Conservation (phyloP, 2,329 filamentous ascomycete species). For the Paecilomyces niveus region DNA sequence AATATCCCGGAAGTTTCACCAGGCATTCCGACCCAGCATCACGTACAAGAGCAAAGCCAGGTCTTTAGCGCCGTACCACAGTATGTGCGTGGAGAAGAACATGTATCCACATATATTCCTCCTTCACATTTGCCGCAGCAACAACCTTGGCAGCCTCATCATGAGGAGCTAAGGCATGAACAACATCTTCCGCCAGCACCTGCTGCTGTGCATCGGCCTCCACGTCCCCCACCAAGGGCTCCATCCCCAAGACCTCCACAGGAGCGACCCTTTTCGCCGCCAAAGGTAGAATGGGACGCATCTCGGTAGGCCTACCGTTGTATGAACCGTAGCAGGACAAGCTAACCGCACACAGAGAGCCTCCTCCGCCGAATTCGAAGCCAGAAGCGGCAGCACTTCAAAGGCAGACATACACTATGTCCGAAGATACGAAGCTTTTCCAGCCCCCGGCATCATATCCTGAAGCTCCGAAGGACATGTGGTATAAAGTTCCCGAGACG, state of each 20-base stretch:
- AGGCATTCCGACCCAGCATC: background rate
- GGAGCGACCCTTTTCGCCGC: constrained; percentile 49
- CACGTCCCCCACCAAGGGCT: constrained; percentile 33
- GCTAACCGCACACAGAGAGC: constrained; percentile 44
- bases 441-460: constrained; percentile 70
- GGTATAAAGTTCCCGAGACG: constrained; percentile 65
- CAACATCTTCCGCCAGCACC: constrained; percentile 33
- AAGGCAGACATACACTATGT: constrained; percentile 74
- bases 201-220: constrained; percentile 36
- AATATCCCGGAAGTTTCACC: background rate
- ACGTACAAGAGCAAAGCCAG: constrained; percentile 3
- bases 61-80: constrained; percentile 34
- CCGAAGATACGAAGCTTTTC: constrained; percentile 65
- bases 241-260: constrained; percentile 13
- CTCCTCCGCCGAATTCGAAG: constrained; percentile 57
- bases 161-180: constrained; percentile 4
- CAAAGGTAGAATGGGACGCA: constrained; percentile 56
- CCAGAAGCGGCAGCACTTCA: constrained; percentile 86
- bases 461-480: constrained; percentile 80
- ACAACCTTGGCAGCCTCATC: background rate
- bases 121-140: background rate
- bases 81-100: constrained; percentile 40
- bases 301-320: constrained; percentile 42
- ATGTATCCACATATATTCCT: constrained; percentile 27
- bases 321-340: background rate